Evolutionary conservation across 2,329 filamentous ascomycete genomes (phyloP), one percentile per base, ranked within the genome.

Genomic region (Monosporascus cannonballus): DNA sequence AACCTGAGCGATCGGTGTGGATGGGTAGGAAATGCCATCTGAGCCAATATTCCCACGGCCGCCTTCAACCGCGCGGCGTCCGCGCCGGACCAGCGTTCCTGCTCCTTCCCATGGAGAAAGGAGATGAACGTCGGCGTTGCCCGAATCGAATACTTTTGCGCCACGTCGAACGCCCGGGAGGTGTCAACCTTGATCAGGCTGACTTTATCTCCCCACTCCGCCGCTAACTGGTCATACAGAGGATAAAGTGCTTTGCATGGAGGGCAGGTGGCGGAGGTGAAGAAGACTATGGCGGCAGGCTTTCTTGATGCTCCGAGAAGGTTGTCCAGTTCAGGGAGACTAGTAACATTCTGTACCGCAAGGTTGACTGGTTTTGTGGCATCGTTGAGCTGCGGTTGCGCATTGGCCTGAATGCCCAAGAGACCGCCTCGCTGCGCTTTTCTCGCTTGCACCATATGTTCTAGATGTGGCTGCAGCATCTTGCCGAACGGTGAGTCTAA

Each of bases 51-150:
- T 36, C 84, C 81, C 14, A 96, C 77, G 54, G 91, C 94, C 17
- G 80, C 80, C 50, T 82, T 80, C 15, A 97, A 75, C 17, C 83
- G 76, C 14, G 77, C 75, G 3, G 82, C 78, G 63, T 92, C 86
- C 1, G 88, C 89, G 1, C 91, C 91, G 48, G 78, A 80, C 92
- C 92, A 97, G 59, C 87, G 80, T 56, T 90, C 86, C 48, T 89
- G 81, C 65, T 93, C 83, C 54, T 85, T 72, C 2, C 91, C 90
- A 50, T 80, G 85, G 8, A 93, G 71, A 64, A 92, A 95, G 0
- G 90, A 93, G 64, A 94, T 82, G 64, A 97, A 96, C 0, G 92
- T 96, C 1, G 93, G 93, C 0, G 92, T 96, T 4, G 86, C 86
- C 2, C 81, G 78, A 49, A 96, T 80, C 1, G 77, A 73, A 65